Evolutionary conservation across 805 yeast species (phyloP), one percentile per base, ranked within the genome.

Genomic region (Debaryomyces hansenii): DNA sequence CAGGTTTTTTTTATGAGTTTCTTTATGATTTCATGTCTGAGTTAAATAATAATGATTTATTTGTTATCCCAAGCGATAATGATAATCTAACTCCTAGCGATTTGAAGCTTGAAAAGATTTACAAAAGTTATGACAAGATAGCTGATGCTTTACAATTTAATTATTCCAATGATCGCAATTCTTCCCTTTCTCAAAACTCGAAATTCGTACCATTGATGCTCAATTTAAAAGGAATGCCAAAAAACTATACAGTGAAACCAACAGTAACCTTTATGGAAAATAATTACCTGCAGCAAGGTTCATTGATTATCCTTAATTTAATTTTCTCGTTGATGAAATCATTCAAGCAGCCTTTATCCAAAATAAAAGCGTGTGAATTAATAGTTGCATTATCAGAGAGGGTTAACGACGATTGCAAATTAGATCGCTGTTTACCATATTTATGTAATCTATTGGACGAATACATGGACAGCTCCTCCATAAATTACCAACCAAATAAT

Each of bases 381-480:
- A 77, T 94, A 0, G 62, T 88, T 7, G 87, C 89, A 0, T 72
- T 92, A 15, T 80, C 92, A 1, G 96, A 88, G 57, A 78, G 81
- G 47, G 71, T 90, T 1, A 79, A 80, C 20, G 98, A 94, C 60
- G 96, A 87, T 46, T 84, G 83, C 12, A 92, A 90, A 60, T 69
- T 94, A 34, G 97, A 94, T 62, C 67, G 97, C 38, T 82, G 90
- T 28, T 63, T 94, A 20, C 98, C 99, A 0, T 89, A 85, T 59
- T 62, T 94, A 20, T 77, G 88, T 18, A 69, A 81, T n/a, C 70
- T 90, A 44, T 62, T 91, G 11, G 90, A 87, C 42, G 96, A 89
- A 38, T 68, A 57, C 40, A 54, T 63, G 3, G 64, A 62, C 36
- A 50, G 44, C 21, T 47, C 59, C 2, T 15, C 40, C 12, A 24